Evolutionary conservation across 345 rosid genomes (phyloP), one percentile per base, ranked within the genome.

Genomic region (Diplotaxis tenuifolia): DNA sequence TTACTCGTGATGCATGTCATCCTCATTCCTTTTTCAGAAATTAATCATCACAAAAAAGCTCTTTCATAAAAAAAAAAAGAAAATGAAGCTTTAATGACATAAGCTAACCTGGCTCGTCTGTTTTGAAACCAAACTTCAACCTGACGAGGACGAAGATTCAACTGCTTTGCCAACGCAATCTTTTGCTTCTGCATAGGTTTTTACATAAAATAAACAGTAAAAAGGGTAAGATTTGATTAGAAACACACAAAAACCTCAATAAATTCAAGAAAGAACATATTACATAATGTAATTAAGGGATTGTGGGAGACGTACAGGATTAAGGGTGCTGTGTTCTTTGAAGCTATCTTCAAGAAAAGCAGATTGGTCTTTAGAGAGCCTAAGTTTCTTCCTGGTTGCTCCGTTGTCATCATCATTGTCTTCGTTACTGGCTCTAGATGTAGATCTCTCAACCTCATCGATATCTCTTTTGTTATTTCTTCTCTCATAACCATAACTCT

Each of bases 71-170:
- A 71, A 9, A 71, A 9, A 18, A 6, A 47, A 25, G 6, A 56
- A 62, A 20, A 42, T 25, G 32, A 42, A 60, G 10, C 11, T 62
- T 10, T 1, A 21, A 27, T 23, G 38, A 29, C 5, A 29, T 67
- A 50, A 62, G 22, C 78, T 19, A 74, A 94, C 98, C 98, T 87
- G 60, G 98, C 98, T 83, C 98, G 84, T 77, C 98, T 82, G 81
- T 91, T 94, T 62, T 94, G 98, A 78, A 94, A 94, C 98, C 98
- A 94, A 7, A 91, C 98, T 83, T 94, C 98, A 4, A 94, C 93
- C 61, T 94, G 98, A 40, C 96, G 86, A 42, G 98, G 96, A 56
- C 96, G 93, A 60, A 94, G 97, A 83, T 85, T 88, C 81, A 91
- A 78, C 68, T 87, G 93, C 57, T 88, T 89, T 4, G 97, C 98